Conservation (phyloP, 2,329 filamentous ascomycete species). For the Aspergillus neotritici region DNA sequence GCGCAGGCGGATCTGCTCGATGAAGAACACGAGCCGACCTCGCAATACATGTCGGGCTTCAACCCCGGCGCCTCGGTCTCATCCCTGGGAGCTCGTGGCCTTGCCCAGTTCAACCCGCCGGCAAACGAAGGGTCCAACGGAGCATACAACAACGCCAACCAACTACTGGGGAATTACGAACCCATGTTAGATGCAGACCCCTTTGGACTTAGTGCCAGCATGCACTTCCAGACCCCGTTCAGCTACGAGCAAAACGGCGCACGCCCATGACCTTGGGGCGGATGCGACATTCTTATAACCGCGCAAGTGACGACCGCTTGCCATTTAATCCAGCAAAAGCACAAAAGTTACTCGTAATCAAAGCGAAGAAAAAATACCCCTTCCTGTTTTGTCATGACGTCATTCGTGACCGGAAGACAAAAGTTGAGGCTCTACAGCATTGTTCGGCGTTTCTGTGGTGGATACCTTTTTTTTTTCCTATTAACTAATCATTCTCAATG, state of each 20-base stretch:
- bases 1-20: slow-evolving; percentile 84
- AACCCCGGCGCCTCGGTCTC: slow-evolving; percentile 38
- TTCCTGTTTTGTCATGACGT: slow-evolving; percentile 1
- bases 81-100: slow-evolving; percentile 37
- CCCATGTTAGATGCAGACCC: slow-evolving; percentile 88
- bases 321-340: background rate
- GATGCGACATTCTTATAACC: too few relatives aligned
- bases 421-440: slow-evolving; percentile 29
- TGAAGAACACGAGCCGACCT: slow-evolving; percentile 66
- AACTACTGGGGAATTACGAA: slow-evolving; percentile 67
- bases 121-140: slow-evolving; percentile 32
- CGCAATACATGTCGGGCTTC: slow-evolving; percentile 57
- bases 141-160: slow-evolving; percentile 43
- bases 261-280: slow-evolving; percentile 20
- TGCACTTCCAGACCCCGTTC: slow-evolving; percentile 87
- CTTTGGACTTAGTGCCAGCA: slow-evolving; percentile 86
- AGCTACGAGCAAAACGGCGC: slow-evolving; percentile 39
- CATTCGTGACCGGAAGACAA: slow-evolving; percentile 19
- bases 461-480: slow-evolving; percentile 27
- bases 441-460: slow-evolving; percentile 30
- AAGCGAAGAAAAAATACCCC: too few relatives aligned
- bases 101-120: slow-evolving; percentile 37
- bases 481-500: too few relatives aligned
- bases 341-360: background rate
- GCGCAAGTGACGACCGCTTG: background rate